Evolutionary conservation across 2,329 filamentous ascomycete species (phyloP).

Genomic region (Talaromyces sp.): DNA sequence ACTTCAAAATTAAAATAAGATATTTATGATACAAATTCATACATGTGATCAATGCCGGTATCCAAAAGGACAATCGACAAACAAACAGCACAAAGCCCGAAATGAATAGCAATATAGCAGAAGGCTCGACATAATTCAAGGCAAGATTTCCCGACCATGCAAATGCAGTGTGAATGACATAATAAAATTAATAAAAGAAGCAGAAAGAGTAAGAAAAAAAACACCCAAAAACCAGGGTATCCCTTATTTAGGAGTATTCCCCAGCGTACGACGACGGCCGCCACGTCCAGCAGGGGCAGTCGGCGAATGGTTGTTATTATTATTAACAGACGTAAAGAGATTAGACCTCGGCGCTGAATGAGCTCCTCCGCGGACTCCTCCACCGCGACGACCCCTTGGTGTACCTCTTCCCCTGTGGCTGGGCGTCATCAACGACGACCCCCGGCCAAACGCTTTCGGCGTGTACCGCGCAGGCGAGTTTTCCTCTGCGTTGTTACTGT

Average conservation of each 20-base stretch:
- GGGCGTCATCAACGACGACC: not conserved
- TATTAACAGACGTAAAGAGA: not conserved
- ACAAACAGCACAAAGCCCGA: not conserved
- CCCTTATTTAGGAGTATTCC: not conserved
- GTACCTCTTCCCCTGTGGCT: not conserved
- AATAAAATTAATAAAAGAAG: not conserved
- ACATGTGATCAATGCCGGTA: not conserved
- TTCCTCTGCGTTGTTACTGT: not conserved
- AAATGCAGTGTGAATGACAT: not conserved
- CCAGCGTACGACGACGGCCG: constrained; percentile 1
- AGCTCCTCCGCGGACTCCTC: not conserved
- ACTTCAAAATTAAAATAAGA: not conserved
- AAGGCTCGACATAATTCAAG: not conserved
- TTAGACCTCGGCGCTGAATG: not conserved
- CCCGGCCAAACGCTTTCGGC: not conserved
- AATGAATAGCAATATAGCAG: not conserved
- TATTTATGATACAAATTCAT: constrained; percentile 5
- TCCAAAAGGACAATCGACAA: not conserved
- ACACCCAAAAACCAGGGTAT: not conserved
- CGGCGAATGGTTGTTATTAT: not conserved
- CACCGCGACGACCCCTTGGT: not conserved
- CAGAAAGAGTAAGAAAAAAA: not conserved
- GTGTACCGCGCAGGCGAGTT: constrained; percentile 1
- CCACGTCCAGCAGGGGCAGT: not conserved
- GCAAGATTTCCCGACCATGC: not conserved